phyloP scores from a whole-genome alignment of 2,329 filamentous ascomycete species.

The Epichloe amarillans region DNA sequence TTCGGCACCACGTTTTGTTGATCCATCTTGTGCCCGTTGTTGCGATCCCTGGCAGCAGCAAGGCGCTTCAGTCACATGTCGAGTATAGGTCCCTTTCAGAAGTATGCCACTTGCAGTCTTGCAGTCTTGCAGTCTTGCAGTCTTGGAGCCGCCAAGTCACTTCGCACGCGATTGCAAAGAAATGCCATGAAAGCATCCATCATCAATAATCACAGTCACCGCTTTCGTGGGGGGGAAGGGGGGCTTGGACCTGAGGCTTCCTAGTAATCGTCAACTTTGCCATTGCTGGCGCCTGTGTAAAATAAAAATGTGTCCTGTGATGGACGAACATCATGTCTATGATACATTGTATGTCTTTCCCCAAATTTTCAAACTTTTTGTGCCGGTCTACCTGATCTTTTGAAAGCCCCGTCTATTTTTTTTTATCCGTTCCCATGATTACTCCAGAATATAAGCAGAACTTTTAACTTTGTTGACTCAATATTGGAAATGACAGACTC shows the following conservation, averaged over 20 bases:
- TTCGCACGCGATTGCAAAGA: no score
- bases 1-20: background rate
- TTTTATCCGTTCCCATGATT: conserved; percentile 1
- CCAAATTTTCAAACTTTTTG: background rate
- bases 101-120: background rate
- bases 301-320: background rate
- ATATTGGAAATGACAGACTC: background rate
- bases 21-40: background rate
- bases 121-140: background rate
- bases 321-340: conserved; percentile 1
- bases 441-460: background rate
- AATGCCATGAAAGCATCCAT: no score
- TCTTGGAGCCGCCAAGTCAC: no score
- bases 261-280: background rate
- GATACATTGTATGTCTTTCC: background rate
- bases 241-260: no score
- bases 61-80: background rate
- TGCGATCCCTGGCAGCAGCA: background rate
- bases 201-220: no score
- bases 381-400: background rate
- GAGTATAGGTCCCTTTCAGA: background rate
- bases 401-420: conserved; percentile 1
- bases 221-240: no score
- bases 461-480: no score
- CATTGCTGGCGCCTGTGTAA: conserved; percentile 1